Evolutionary conservation across 179 eudicot species (phyloP).

Genomic region (Beta lomatogona): DNA sequence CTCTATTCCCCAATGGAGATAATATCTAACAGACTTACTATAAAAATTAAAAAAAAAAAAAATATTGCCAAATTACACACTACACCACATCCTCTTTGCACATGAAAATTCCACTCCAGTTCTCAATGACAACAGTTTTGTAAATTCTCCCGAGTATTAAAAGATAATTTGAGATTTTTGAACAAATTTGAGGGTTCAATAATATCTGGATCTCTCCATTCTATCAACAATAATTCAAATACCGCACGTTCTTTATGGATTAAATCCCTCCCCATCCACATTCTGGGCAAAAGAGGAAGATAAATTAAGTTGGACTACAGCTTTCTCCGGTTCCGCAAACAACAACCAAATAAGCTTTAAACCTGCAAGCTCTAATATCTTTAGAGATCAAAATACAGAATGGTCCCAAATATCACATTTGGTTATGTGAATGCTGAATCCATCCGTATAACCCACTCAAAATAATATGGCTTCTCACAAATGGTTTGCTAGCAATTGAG

Average conservation of each 20-base stretch:
- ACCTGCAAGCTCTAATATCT: neutral
- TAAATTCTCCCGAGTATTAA: neutral
- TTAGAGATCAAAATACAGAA: neutral
- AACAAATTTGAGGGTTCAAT: neutral
- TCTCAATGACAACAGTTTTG: neutral
- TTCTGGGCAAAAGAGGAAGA: neutral
- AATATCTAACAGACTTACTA: neutral
- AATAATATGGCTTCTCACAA: neutral
- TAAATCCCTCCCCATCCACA: neutral
- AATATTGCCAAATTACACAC: neutral
- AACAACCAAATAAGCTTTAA: neutral
- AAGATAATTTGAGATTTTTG: neutral
- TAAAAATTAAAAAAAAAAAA: neutral
- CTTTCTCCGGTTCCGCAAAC: neutral
- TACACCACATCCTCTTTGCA: neutral
- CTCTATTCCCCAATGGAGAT: neutral
- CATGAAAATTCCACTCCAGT: neutral
- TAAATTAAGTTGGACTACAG: neutral
- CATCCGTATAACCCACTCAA: neutral
- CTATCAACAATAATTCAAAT: neutral
- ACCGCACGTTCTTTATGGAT: neutral
- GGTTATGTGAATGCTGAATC: neutral
- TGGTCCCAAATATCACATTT: neutral
- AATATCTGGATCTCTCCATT: neutral
- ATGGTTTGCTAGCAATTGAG: neutral